These are phyloP conservation scores for Cryphonectria japonica DNA, from an alignment of 2,329 filamentous ascomycete species.

Conservation along the genomic window DNA sequence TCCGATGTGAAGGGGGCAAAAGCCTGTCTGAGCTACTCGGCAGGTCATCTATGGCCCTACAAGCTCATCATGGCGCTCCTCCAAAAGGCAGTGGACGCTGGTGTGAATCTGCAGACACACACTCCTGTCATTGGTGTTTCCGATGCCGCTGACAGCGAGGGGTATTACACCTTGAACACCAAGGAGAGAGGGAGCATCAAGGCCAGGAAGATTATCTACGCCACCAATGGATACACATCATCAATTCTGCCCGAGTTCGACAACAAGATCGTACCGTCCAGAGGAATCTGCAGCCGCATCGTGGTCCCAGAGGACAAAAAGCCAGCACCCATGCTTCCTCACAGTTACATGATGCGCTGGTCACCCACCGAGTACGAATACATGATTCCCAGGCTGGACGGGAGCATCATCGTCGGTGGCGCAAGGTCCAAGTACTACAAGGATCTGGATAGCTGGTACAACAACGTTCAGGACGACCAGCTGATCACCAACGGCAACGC, in stretches of 20 bases:
- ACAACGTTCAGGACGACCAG: slow-evolving; percentile 46
- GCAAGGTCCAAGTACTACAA: slow-evolving; percentile 39
- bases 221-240: slow-evolving; percentile 42
- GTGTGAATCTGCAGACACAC: slow-evolving; percentile 38
- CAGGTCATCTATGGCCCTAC: slow-evolving; percentile 39
- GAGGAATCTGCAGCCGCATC: slow-evolving; percentile 37
- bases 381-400: slow-evolving; percentile 45
- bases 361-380: slow-evolving; percentile 38
- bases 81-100: slow-evolving; percentile 30
- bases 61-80: slow-evolving; percentile 39
- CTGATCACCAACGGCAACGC: slow-evolving; percentile 42
- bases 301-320: slow-evolving; percentile 17
- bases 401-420: slow-evolving; percentile 50
- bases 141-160: slow-evolving; percentile 18
- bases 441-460: slow-evolving; percentile 45
- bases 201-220: slow-evolving; percentile 36
- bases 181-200: slow-evolving; percentile 31
- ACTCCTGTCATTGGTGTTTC: slow-evolving; percentile 34
- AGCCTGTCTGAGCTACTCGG: slow-evolving; percentile 39
- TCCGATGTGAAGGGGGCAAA: slow-evolving; percentile 44
- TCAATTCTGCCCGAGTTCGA: slow-evolving; percentile 38
- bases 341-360: slow-evolving; percentile 33
- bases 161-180: slow-evolving; percentile 30
- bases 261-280: slow-evolving; percentile 39
- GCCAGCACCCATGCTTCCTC: slow-evolving; percentile 27